Evolutionary conservation across 2,329 filamentous ascomycete species (phyloP).

Genomic region (Fusarium sp.): DNA sequence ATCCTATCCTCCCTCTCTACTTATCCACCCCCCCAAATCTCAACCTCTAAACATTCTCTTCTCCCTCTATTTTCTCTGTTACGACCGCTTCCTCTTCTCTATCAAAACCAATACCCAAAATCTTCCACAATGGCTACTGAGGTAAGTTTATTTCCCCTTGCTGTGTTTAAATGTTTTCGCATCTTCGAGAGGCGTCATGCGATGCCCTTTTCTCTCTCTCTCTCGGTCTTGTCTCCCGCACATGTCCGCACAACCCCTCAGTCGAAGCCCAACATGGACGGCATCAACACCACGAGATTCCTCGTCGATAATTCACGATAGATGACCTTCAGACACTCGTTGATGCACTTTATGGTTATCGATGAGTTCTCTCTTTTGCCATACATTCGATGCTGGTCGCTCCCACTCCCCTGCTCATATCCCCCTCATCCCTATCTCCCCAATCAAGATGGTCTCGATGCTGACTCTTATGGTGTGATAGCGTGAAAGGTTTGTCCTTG

Average conservation of each 20-base stretch:
- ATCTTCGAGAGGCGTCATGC: constrained; percentile 25
- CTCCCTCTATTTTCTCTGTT: constrained; percentile 37
- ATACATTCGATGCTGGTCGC: background rate
- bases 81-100: constrained; percentile 39
- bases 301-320: constrained; percentile 12
- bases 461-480: constrained; percentile 59
- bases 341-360: constrained; percentile 17
- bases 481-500: constrained; percentile 75
- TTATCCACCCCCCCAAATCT: constrained; percentile 46
- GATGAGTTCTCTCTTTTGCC: background rate
- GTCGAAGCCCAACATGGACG: constrained; percentile 35
- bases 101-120: constrained; percentile 42
- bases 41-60: constrained; percentile 32
- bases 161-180: constrained; percentile 18
- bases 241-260: constrained; percentile 49
- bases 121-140: constrained; percentile 53
- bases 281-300: constrained; percentile 33
- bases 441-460: constrained; percentile 42
- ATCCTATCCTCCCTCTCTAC: constrained; percentile 45
- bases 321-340: constrained; percentile 5
- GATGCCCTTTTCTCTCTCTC: constrained; percentile 40
- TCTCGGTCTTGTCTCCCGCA: constrained; percentile 39
- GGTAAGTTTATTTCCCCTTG: constrained; percentile 46
- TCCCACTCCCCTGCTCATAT: constrained; percentile 15
- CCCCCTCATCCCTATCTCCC: constrained; percentile 27